Conservation (phyloP, 495 filamentous ascomycete species). For the Talaromyces adpressus region DNA sequence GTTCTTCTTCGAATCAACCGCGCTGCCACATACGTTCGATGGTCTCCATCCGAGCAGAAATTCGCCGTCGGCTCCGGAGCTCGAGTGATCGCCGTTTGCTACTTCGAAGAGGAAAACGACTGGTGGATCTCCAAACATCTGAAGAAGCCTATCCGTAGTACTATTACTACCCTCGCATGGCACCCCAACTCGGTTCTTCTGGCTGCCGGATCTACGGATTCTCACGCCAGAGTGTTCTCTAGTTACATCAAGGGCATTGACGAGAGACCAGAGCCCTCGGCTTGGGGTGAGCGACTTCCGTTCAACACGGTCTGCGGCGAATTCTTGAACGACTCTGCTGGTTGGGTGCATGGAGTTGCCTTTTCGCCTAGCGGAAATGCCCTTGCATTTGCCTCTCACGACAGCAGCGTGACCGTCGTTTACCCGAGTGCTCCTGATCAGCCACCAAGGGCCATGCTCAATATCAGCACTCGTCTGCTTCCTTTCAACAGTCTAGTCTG, state of each 20-base stretch:
- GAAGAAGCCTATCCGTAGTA: slow-evolving; percentile 96
- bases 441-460: slow-evolving; percentile 80
- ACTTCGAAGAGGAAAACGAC: slow-evolving; percentile 98
- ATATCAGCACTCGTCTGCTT: slow-evolving; percentile 78
- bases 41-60: slow-evolving; percentile 94
- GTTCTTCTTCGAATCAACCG: slow-evolving; percentile 96
- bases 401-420: slow-evolving; percentile 92
- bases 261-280: slow-evolving; percentile 74
- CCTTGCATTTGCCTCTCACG: slow-evolving; percentile 86
- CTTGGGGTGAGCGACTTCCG: slow-evolving; percentile 90
- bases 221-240: slow-evolving; percentile 94
- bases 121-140: slow-evolving; percentile 99
- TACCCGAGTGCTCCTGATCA: slow-evolving; percentile 92
- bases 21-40: slow-evolving; percentile 92
- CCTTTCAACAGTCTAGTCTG: slow-evolving; percentile 90
- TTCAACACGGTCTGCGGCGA: slow-evolving; percentile 99
- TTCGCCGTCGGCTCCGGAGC: slow-evolving; percentile 97
- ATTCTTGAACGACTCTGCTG: slow-evolving; percentile 88
- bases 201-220: slow-evolving; percentile 90
- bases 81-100: slow-evolving; percentile 93
- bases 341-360: slow-evolving; percentile 86
- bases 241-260: slow-evolving; percentile 95
- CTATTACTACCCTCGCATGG: slow-evolving; percentile 89
- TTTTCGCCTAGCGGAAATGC: slow-evolving; percentile 91
- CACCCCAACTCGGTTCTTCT: slow-evolving; percentile 95